Conservation (phyloP, 345 rosid genomes). For the Raphanus sativus region DNA sequence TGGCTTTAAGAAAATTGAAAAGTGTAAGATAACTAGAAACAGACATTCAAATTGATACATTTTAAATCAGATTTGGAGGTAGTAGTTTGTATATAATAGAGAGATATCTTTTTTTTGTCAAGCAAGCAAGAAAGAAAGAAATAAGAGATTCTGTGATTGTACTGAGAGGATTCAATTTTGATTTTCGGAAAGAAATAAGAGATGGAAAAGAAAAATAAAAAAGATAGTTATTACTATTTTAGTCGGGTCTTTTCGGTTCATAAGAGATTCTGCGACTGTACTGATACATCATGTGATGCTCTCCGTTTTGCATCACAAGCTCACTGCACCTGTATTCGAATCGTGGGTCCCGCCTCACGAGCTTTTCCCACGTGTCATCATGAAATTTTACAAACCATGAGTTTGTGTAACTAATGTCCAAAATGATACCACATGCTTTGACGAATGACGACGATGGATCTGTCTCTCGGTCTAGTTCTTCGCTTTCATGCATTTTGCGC, state of each 20-base stretch:
- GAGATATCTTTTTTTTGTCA: neutral
- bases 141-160: too few species aligned
- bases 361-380: slow-evolving; percentile 49
- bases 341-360: slow-evolving; percentile 45
- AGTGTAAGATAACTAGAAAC: neutral
- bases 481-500: neutral
- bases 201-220: neutral
- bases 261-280: slow-evolving; percentile 13
- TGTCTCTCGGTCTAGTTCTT: slow-evolving; percentile 3
- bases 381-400: neutral
- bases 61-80: neutral
- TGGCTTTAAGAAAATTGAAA: neutral
- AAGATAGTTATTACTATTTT: neutral
- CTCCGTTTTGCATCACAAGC: slow-evolving; percentile 44
- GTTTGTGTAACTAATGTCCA: slow-evolving; percentile 21
- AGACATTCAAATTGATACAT: neutral
- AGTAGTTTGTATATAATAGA: neutral
- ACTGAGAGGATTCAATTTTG: neutral
- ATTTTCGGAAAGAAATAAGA: neutral
- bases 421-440: slow-evolving; percentile 18
- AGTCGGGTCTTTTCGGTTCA: slow-evolving; percentile 4
- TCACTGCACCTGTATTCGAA: neutral
- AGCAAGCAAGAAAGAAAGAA: too few species aligned
- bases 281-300: slow-evolving; percentile 27
- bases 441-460: neutral